Percentiles rank a stretch among this genome's conserved stretches.
Evolutionary conservation across 257 asterid species (phyloP).

Genomic region (Cruciata laevipes): DNA sequence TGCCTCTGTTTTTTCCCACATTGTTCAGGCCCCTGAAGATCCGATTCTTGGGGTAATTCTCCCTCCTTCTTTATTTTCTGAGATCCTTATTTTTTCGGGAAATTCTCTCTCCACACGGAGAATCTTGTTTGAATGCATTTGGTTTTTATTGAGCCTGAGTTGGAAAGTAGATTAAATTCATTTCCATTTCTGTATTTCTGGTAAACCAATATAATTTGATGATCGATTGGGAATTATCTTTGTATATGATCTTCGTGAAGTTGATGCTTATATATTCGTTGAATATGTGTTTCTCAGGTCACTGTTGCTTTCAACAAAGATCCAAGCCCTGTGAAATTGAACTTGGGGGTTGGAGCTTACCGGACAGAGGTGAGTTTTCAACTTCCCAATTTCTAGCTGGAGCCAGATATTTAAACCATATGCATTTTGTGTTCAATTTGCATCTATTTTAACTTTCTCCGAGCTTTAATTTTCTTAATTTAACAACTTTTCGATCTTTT

Average conservation of each 20-base stretch:
- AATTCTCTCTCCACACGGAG: not conserved
- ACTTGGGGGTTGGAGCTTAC: slow-evolving; percentile 98
- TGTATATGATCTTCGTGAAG: not conserved
- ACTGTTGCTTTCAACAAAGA: slow-evolving; percentile 92
- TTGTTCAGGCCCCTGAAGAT: slow-evolving; percentile 89
- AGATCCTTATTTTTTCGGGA: not conserved
- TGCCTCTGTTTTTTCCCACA: slow-evolving; percentile 62
- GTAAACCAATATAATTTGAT: not conserved
- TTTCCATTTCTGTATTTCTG: not conserved
- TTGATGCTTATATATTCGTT: no score
- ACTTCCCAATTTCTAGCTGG: not conserved
- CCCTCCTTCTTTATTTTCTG: not conserved
- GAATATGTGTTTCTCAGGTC: slow-evolving; percentile 37
- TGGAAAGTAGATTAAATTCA: not conserved
- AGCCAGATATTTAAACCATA: not conserved
- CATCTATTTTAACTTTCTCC: not conserved
- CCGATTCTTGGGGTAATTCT: slow-evolving; percentile 78
- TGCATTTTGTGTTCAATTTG: not conserved
- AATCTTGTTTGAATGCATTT: not conserved
- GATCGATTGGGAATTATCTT: not conserved
- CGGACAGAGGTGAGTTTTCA: slow-evolving; percentile 71
- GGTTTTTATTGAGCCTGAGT: not conserved
- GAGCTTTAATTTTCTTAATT: not conserved
- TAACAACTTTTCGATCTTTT: not conserved
- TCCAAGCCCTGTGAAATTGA: slow-evolving; percentile 77